These are phyloP conservation scores for Lachancea sp. DNA, from an alignment of 805 yeast species.

Conservation along the genomic window DNA sequence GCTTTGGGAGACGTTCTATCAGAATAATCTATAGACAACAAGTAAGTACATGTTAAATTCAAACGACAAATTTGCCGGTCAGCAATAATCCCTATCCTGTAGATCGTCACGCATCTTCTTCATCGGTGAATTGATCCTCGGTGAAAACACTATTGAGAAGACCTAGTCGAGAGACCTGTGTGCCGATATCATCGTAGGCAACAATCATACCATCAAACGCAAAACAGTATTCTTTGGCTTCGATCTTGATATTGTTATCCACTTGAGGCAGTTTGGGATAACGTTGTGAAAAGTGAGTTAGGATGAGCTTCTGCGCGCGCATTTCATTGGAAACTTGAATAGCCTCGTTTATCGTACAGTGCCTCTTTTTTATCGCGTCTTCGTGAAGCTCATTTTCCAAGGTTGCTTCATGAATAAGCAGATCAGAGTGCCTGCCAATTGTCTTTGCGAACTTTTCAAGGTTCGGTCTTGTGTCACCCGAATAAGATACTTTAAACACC, in stretches of 20 bases:
- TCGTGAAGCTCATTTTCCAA: slow-evolving; percentile 68
- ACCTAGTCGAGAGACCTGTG: slow-evolving; percentile 28
- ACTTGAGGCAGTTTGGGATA: slow-evolving; percentile 54
- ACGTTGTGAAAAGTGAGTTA: slow-evolving; percentile 92
- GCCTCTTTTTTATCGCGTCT: slow-evolving; percentile 78
- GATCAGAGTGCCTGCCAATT: slow-evolving; percentile 60
- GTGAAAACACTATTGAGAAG: slow-evolving; percentile 28
- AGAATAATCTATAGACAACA: slow-evolving; percentile 32
- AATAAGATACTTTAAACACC: slow-evolving; percentile 68
- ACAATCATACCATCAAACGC: slow-evolving; percentile 66
- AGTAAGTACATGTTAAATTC: background rate
- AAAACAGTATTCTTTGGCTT: slow-evolving; percentile 37
- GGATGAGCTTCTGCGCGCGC: slow-evolving; percentile 62
- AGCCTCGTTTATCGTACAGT: slow-evolving; percentile 87
- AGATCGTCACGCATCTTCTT: background rate
- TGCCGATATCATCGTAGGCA: slow-evolving; percentile 39
- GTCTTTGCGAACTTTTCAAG: slow-evolving; percentile 45
- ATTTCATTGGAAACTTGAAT: slow-evolving; percentile 59
- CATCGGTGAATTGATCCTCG: slow-evolving; percentile 21
- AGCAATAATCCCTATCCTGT: too few species aligned
- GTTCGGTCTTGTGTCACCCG: slow-evolving; percentile 94
- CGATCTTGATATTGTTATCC: slow-evolving; percentile 24
- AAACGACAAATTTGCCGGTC: too few species aligned
- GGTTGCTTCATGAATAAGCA: slow-evolving; percentile 90
- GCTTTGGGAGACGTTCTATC: slow-evolving; percentile 84